phyloP scores from a whole-genome alignment of 176 grass and related monocot genomes.

The Aegilops sharonensis region DNA sequence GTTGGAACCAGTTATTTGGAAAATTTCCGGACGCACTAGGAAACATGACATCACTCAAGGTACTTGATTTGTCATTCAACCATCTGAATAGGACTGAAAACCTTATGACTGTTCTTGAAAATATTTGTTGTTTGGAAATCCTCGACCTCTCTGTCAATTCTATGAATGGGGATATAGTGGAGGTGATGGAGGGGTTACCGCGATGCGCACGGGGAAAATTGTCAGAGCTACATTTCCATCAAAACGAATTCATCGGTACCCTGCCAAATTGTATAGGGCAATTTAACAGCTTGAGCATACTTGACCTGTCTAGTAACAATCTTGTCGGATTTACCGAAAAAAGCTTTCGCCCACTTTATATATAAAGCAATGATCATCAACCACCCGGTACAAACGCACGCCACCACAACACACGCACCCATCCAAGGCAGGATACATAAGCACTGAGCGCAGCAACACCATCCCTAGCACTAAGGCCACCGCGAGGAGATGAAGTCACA shows the following conservation, averaged over 20 bases:
- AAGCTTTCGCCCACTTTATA: too few species aligned
- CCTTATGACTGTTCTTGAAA: too few species aligned
- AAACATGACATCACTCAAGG: neutral
- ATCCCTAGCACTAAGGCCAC: too few species aligned
- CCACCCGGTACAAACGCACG: too few species aligned
- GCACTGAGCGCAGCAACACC: too few species aligned
- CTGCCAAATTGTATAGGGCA: neutral
- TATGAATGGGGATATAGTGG: neutral
- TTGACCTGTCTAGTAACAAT: neutral
- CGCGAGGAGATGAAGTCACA: too few species aligned
- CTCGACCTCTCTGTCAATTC: neutral
- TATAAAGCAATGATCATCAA: too few species aligned
- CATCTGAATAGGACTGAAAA: neutral
- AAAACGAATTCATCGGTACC: constrained; percentile 18
- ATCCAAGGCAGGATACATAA: too few species aligned
- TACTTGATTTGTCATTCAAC: neutral
- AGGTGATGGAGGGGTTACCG: neutral
- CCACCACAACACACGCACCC: too few species aligned
- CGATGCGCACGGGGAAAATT: neutral
- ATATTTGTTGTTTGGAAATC: constrained; percentile 11
- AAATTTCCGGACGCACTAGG: neutral
- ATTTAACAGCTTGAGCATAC: neutral
- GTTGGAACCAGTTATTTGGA: neutral
- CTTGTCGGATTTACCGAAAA: neutral
- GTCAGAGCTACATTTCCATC: neutral